Evolutionary conservation across 2,329 filamentous ascomycete genomes (phyloP).

Genomic region (Diplodia mutila): DNA sequence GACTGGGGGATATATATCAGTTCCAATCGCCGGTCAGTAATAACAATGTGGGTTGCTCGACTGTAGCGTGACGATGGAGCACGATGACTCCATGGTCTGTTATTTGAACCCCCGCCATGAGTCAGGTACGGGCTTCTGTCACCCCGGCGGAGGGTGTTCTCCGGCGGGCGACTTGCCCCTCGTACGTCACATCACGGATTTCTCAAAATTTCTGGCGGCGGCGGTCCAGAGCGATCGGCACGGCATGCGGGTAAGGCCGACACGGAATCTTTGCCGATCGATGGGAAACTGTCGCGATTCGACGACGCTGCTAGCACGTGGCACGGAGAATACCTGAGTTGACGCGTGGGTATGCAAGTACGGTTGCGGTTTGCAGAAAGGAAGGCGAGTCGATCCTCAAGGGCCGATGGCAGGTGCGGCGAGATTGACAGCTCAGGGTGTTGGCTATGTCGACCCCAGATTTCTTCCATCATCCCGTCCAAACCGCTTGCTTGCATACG

Average conservation of each 20-base stretch:
- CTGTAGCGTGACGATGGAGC: slow-evolving; percentile 11
- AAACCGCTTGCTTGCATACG: neutral
- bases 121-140: neutral
- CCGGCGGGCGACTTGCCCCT: neutral
- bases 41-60: neutral
- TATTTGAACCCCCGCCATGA: slow-evolving; percentile 15
- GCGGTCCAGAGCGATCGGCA: neutral
- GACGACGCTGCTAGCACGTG: neutral
- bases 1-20: neutral
- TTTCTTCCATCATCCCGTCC: neutral
- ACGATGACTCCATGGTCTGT: neutral
- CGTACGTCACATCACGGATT: slow-evolving; percentile 3
- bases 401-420: neutral
- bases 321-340: neutral
- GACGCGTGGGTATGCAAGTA: neutral
- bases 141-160: neutral
- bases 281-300: slow-evolving; percentile 15
- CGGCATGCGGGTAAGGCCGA: slow-evolving; percentile 2
- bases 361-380: neutral
- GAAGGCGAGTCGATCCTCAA: neutral
- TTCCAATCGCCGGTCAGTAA: neutral
- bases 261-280: slow-evolving; percentile 1
- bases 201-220: neutral
- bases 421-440: neutral
- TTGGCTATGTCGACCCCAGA: neutral